Base-by-base conservation (phyloP, 225 moss, liverwort and hornwort genomes). In the Marchantia paleacea region DNA sequence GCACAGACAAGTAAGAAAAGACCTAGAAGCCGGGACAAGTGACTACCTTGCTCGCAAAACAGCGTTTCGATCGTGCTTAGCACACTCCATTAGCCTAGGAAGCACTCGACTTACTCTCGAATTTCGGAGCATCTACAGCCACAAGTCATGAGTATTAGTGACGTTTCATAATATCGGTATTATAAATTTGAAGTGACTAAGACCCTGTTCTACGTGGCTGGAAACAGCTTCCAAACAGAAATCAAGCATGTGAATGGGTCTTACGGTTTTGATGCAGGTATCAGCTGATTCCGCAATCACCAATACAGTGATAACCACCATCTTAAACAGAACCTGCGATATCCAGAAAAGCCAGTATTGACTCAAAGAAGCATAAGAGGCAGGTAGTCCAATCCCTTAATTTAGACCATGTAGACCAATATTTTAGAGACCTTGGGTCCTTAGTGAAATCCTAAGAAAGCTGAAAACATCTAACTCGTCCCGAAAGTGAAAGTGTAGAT, bases 211-310 rank as follows among this genome's bases (percentile, higher is more conserved):
- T 39, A 39, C 39, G 39, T 14, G 22, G 22, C 50, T 16, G n/a
- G 52, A 68, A 28, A 75, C 29, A 51, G 55, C 0, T 16, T 20
- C 52, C 19, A 29, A 24, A 72, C 19, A 20, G 48, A 31, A 72
- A 13, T 51, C 58, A 51, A 57, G 22, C 19, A 61, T 10, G 75
- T 30, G 79, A 47, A 7, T 76, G 75, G 78, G 71, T 85, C 86
- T 87, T 16, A 94, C 93, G 54, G 92, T 95, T 92, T 95, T 99
- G 65, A 99, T 94, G 90, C 99, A 99, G 31, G 81, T 89, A 83
- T 99, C 93, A 54, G 99, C 99, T 78, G 99, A 99, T 82, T 99
- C 99, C 18, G 95, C 95, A 81, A 99, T 99, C 72, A 99, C 99
- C 30, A 95, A 83, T 75, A 99, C 99, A 81, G 99, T 99, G 79